phyloP scores from a whole-genome alignment of 139 green algal genomes.

The Chlamydomonas schloesseri region DNA sequence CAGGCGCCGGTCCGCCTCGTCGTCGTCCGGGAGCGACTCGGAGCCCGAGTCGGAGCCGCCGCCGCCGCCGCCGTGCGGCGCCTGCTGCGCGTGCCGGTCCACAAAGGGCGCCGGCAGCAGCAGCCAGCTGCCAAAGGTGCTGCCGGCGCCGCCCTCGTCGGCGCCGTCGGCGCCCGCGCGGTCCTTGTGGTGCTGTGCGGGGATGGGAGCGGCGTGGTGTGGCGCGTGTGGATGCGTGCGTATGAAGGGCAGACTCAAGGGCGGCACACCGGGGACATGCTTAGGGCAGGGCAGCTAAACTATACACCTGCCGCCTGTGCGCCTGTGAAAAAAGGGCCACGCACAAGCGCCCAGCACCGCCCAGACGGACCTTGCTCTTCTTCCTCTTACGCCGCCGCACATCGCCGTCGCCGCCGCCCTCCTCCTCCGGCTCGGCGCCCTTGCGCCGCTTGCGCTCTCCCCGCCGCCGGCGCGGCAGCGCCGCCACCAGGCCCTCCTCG shows the following conservation, averaged over 20 bases:
- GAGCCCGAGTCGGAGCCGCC: not conserved
- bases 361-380: not conserved
- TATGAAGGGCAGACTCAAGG: no score
- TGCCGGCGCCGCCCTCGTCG: not conserved
- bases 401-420: not conserved
- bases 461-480: not conserved
- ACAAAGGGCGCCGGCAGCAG: slow-evolving; percentile 8
- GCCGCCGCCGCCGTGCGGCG: not conserved
- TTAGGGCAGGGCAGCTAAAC: no score
- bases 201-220: no score
- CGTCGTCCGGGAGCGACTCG: not conserved
- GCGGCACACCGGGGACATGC: no score
- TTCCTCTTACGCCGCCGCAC: not conserved
- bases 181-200: no score
- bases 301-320: no score
- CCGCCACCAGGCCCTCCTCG: not conserved
- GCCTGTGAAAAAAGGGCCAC: no score
- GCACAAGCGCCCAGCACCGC: no score
- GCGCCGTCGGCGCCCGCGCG: no score
- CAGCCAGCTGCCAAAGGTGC: not conserved
- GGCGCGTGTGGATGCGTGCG: no score
- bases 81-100: not conserved
- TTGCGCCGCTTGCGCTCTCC: not conserved
- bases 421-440: not conserved
- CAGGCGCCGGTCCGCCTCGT: not conserved